phyloP scores from a whole-genome alignment of 208 protist species.

The Lotmaria passim region DNA sequence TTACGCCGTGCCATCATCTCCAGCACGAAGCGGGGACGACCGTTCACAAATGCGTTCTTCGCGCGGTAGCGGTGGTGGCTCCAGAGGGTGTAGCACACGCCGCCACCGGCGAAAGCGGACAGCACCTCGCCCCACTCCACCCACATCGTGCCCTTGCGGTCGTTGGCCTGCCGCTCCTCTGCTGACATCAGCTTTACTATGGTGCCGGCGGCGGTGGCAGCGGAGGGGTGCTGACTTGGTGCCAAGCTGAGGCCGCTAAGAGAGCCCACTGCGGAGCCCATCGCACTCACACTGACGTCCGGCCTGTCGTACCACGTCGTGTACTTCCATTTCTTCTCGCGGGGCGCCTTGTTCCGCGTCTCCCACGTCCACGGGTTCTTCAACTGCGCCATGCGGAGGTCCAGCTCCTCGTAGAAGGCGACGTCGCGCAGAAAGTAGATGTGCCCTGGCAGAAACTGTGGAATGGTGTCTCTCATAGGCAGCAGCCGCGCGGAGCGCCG shows the following conservation, averaged over 20 bases:
- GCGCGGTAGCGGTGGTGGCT: slow-evolving; percentile 54
- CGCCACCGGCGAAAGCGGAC: slow-evolving; percentile 65
- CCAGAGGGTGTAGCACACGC: slow-evolving; percentile 66
- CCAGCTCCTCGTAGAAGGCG: slow-evolving; percentile 46
- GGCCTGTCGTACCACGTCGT: slow-evolving; percentile 62
- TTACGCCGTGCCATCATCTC: slow-evolving; percentile 40
- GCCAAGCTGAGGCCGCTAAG: neutral
- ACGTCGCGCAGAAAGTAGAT: slow-evolving; percentile 72
- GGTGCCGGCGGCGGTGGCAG: neutral
- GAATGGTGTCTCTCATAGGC: slow-evolving; percentile 31
- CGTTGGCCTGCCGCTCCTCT: slow-evolving; percentile 25
- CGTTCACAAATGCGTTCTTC: slow-evolving; percentile 36
- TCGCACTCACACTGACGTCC: slow-evolving; percentile 38
- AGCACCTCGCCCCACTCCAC: slow-evolving; percentile 76
- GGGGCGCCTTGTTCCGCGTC: slow-evolving; percentile 16
- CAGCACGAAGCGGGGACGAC: slow-evolving; percentile 44
- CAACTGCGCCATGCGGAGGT: slow-evolving; percentile 59
- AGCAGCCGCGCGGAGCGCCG: slow-evolving; percentile 35
- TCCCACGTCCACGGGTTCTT: slow-evolving; percentile 70
- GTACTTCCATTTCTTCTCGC: slow-evolving; percentile 47
- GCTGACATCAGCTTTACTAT: slow-evolving; percentile 17
- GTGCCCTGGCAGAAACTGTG: slow-evolving; percentile 66
- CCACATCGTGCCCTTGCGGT: slow-evolving; percentile 69
- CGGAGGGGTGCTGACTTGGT: neutral
- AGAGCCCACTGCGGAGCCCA: slow-evolving; percentile 11